Percentiles rank a stretch among this genome's conserved stretches.
Conservation (phyloP, 305 asterid species). For the Coffea humblotiana region DNA sequence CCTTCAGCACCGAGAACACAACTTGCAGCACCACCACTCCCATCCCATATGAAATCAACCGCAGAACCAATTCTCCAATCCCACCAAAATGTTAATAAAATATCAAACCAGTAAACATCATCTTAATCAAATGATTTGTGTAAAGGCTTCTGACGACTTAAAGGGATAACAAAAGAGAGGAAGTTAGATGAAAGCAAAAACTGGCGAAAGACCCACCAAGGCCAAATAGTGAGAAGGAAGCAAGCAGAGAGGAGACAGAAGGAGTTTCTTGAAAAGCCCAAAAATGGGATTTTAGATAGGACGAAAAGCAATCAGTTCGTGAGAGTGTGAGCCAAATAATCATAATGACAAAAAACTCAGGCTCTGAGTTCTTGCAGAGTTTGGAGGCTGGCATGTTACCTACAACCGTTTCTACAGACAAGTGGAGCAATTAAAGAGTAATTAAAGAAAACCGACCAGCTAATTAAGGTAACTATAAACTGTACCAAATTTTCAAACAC, state of each 20-base stretch:
- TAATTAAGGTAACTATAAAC: slow-evolving; percentile 10
- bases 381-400: slow-evolving; percentile 32
- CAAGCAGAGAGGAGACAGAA: slow-evolving; percentile 48
- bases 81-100: slow-evolving; percentile 27
- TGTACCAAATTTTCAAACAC: slow-evolving; percentile 10
- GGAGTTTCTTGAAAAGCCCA: slow-evolving; percentile 33
- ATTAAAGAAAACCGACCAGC: slow-evolving; percentile 21
- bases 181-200: slow-evolving; percentile 33
- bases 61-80: slow-evolving; percentile 23
- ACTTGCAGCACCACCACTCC: slow-evolving; percentile 49
- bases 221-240: slow-evolving; percentile 72
- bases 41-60: slow-evolving; percentile 50
- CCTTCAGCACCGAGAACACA: slow-evolving; percentile 43
- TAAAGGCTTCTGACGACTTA: slow-evolving; percentile 37
- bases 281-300: slow-evolving; percentile 31
- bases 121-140: slow-evolving; percentile 12
- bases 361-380: slow-evolving; percentile 8
- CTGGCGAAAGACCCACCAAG: slow-evolving; percentile 54
- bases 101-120: slow-evolving; percentile 28
- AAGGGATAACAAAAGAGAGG: slow-evolving; percentile 43
- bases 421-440: slow-evolving; percentile 37
- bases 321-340: slow-evolving; percentile 12
- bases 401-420: slow-evolving; percentile 40
- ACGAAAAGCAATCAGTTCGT: slow-evolving; percentile 32
- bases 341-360: slow-evolving; percentile 10